Conservation (phyloP, 352 stramenopile genomes). For the Thalassiosira ordinaria region DNA sequence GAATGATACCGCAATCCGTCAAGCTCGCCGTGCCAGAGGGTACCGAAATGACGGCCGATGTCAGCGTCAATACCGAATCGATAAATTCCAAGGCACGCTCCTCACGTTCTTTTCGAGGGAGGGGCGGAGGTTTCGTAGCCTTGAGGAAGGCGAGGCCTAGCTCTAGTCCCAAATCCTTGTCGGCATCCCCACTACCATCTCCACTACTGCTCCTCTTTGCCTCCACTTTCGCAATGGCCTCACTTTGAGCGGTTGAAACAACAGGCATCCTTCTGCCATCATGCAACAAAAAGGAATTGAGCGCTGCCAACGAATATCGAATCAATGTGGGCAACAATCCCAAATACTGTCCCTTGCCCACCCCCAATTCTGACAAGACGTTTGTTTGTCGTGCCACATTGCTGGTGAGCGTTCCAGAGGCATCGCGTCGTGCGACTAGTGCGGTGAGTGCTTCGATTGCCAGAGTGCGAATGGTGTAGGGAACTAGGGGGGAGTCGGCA, state of each 20-base stretch:
- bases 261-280: background rate
- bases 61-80: conserved; percentile 81
- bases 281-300: conserved; percentile 69
- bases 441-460: conserved; percentile 79
- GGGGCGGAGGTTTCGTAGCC: conserved; percentile 59
- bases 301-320: conserved; percentile 76
- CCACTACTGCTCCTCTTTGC: conserved; percentile 3
- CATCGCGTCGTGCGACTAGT: conserved; percentile 74
- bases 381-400: conserved; percentile 74
- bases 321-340: conserved; percentile 83
- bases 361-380: conserved; percentile 80
- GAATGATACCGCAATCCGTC: conserved; percentile 85
- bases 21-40: conserved; percentile 74
- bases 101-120: conserved; percentile 59
- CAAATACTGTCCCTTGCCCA: conserved; percentile 84
- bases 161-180: conserved; percentile 62
- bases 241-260: background rate
- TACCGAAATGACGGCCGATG: conserved; percentile 76
- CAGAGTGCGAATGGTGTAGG: conserved; percentile 69
- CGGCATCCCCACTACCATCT: conserved; percentile 12
- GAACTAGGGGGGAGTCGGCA: conserved; percentile 64
- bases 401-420: conserved; percentile 55
- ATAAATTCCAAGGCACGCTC: conserved; percentile 79
- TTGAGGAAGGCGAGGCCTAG: conserved; percentile 82
- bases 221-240: background rate